These are phyloP conservation scores for Myriosclerotinia duriaeana DNA, from an alignment of 2,329 filamentous ascomycete genomes.

Conservation along the genomic window DNA sequence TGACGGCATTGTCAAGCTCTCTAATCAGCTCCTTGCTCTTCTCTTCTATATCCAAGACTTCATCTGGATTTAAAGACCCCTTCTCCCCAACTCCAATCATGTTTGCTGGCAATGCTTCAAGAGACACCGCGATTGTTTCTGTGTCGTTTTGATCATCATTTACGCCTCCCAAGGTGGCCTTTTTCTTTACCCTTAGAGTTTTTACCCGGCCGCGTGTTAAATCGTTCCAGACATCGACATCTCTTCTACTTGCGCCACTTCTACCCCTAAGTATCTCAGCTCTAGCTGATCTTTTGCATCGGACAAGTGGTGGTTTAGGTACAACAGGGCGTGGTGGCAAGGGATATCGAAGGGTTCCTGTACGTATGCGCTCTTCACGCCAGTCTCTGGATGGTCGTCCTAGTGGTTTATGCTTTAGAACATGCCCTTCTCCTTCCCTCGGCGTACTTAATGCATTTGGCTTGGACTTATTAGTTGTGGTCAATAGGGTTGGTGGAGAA, in stretches of 20 bases:
- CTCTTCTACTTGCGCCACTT: neutral
- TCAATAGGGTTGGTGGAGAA: neutral
- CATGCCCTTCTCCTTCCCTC: neutral
- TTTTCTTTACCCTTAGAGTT: neutral
- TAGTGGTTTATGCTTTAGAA: neutral
- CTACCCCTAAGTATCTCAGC: neutral
- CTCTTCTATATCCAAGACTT: neutral
- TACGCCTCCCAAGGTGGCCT: neutral
- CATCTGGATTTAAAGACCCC: neutral
- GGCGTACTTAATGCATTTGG: neutral
- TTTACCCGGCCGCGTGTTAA: neutral
- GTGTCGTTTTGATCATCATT: neutral
- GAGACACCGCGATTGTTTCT: no score
- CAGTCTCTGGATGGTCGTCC: neutral
- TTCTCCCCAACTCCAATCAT: neutral
- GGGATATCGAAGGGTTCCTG: neutral
- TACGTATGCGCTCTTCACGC: neutral
- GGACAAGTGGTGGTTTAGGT: neutral
- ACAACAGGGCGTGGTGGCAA: neutral
- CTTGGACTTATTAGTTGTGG: neutral
- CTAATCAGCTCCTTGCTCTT: neutral
- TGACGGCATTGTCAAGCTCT: neutral
- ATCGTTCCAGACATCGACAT: neutral
- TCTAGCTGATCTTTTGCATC: neutral
- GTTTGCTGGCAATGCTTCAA: neutral